A percentile compares a stretch with the other conserved stretches of the same genome.
These are phyloP conservation scores for Solanum ahanhuiri DNA, from an alignment of 257 asterid species.

Conservation along the genomic window DNA sequence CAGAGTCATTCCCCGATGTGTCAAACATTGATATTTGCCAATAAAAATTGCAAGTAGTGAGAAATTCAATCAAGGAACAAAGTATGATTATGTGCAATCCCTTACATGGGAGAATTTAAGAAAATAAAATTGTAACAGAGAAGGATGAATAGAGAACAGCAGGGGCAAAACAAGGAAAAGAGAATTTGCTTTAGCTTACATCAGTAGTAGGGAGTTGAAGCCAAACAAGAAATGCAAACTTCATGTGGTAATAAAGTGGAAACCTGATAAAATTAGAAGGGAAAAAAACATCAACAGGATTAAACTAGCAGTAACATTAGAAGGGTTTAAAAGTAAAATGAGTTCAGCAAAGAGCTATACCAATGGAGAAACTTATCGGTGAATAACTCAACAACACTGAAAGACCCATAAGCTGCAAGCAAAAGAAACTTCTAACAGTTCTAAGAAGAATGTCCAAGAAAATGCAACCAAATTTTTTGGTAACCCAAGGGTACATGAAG, in stretches of 20 bases:
- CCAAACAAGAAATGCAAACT: slow-evolving; percentile 98
- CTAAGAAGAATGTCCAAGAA: background rate
- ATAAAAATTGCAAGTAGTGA: background rate
- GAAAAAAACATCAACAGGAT: background rate
- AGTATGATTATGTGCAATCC: background rate
- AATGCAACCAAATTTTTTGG: background rate
- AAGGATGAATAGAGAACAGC: background rate
- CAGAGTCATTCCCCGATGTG: background rate
- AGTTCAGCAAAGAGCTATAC: slow-evolving; percentile 27
- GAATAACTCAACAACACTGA: slow-evolving; percentile 62
- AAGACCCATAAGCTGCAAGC: slow-evolving; percentile 93
- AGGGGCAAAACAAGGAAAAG: background rate
- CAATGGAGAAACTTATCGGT: slow-evolving; percentile 72
- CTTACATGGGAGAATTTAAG: background rate
- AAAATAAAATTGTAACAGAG: background rate
- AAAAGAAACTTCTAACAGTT: background rate
- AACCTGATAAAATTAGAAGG: slow-evolving; percentile 45
- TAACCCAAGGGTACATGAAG: background rate
- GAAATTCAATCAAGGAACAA: background rate
- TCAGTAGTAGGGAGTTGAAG: slow-evolving; percentile 81
- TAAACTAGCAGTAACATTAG: background rate
- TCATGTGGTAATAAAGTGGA: slow-evolving; percentile 76
- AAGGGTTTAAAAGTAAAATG: background rate
- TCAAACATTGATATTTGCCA: background rate
- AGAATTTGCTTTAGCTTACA: slow-evolving; percentile 34